These are phyloP conservation scores for Tillandsia leiboldiana DNA, from an alignment of 176 grass and related monocot genomes.

Conservation along the genomic window DNA sequence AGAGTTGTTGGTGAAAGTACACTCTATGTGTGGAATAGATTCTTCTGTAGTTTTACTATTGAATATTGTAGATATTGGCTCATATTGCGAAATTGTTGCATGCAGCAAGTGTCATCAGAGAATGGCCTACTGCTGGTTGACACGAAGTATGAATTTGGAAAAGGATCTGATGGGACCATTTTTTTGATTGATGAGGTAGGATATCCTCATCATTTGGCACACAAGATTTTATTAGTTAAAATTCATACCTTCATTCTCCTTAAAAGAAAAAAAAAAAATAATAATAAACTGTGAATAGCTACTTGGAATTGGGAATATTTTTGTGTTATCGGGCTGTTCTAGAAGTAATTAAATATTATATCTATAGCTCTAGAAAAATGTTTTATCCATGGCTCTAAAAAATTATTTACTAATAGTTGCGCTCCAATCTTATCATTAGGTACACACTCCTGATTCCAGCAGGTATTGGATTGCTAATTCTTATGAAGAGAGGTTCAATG, in stretches of 20 bases:
- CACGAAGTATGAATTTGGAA: slow-evolving; percentile 97
- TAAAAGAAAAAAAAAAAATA: too few species aligned
- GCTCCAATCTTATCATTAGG: slow-evolving; percentile 31
- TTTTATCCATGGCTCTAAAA: background rate
- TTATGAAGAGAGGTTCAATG: slow-evolving; percentile 62
- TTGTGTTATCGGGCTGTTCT: too few species aligned
- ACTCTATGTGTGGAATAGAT: background rate
- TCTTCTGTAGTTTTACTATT: slow-evolving; percentile 2
- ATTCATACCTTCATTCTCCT: background rate
- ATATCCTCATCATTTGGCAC: background rate
- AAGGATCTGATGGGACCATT: slow-evolving; percentile 68
- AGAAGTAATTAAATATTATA: background rate
- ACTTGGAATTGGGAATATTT: too few species aligned
- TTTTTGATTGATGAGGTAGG: slow-evolving; percentile 88
- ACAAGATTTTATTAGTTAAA: background rate
- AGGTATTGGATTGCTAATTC: slow-evolving; percentile 96
- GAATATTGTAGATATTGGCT: background rate
- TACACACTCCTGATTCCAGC: slow-evolving; percentile 95
- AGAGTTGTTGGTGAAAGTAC: background rate
- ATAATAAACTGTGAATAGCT: too few species aligned
- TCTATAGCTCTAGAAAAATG: background rate
- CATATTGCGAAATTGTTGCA: slow-evolving; percentile 7
- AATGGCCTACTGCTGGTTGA: slow-evolving; percentile 84
- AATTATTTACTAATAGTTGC: background rate
- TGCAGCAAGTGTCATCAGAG: slow-evolving; percentile 77